Percentiles rank a stretch among this genome's conserved stretches.
Conservation (phyloP, 2,329 filamentous ascomycete genomes). For the Capronia coronata region DNA sequence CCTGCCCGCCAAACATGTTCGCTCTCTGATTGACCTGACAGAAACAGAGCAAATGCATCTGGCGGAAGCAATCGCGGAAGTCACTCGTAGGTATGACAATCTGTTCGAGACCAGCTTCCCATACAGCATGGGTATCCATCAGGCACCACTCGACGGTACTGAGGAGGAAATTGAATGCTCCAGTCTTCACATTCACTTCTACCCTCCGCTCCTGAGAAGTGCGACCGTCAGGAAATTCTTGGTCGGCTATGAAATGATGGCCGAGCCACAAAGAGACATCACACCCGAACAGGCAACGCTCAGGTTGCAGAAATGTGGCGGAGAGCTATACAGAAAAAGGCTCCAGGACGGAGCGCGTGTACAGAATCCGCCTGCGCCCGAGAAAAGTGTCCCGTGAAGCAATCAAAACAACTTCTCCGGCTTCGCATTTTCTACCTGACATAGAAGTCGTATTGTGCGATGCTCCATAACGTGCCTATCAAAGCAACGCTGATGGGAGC, state of each 20-base stretch:
- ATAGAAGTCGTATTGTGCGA: constrained; percentile 63
- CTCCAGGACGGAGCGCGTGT: constrained; percentile 30
- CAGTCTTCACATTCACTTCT: constrained; percentile 96
- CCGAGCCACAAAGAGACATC: constrained; percentile 95
- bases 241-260: constrained; percentile 94
- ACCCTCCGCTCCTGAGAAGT: constrained; percentile 83
- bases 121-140: constrained; percentile 94
- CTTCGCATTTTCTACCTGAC: constrained; percentile 36
- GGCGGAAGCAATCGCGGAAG: constrained; percentile 78
- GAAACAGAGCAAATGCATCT: constrained; percentile 64
- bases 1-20: constrained; percentile 73
- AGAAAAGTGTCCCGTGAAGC: constrained; percentile 9
- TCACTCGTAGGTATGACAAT: constrained; percentile 90
- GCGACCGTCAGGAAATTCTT: constrained; percentile 94
- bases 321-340: constrained; percentile 73
- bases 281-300: constrained; percentile 91
- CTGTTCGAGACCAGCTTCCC: constrained; percentile 95
- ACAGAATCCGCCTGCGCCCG: constrained; percentile 14
- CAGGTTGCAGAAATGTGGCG: constrained; percentile 66
- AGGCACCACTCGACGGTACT: constrained; percentile 78
- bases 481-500: constrained; percentile 55
- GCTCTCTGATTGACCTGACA: constrained; percentile 75
- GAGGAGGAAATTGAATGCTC: constrained; percentile 78
- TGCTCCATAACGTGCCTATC: constrained; percentile 56
- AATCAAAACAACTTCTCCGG: not conserved